Evolutionary conservation across 2,329 filamentous ascomycete species (phyloP).

Genomic region (Penicillium sp.): DNA sequence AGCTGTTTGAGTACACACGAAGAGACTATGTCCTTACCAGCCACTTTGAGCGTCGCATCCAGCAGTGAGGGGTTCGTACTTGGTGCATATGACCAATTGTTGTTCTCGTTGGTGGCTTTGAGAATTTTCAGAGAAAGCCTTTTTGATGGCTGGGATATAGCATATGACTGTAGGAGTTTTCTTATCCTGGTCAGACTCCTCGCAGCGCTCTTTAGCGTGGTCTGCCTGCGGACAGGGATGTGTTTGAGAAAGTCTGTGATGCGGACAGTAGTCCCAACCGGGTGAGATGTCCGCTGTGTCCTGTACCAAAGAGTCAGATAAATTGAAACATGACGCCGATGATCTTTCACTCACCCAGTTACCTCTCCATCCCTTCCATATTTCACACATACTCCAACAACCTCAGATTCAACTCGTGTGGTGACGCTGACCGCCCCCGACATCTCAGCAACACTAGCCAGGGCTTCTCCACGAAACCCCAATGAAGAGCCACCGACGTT

Average conservation of each 20-base stretch:
- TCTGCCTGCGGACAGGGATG: constrained; percentile 62
- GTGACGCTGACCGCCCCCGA: constrained; percentile 54
- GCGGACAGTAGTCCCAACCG: constrained; percentile 62
- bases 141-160: constrained; percentile 58
- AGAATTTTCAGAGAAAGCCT: constrained; percentile 58
- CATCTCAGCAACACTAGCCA: constrained; percentile 63
- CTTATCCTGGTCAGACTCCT: constrained; percentile 56
- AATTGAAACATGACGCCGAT: background rate
- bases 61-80: constrained; percentile 48
- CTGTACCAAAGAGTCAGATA: constrained; percentile 16
- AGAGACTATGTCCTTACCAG: constrained; percentile 55
- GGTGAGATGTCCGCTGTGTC: constrained; percentile 51
- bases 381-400: constrained; percentile 53
- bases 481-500: constrained; percentile 58
- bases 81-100: constrained; percentile 63
- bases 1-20: constrained; percentile 46
- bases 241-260: constrained; percentile 58
- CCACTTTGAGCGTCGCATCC: constrained; percentile 58
- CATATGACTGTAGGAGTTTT: constrained; percentile 59
- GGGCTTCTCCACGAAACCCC: constrained; percentile 66
- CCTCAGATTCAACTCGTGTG: constrained; percentile 60
- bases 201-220: constrained; percentile 51
- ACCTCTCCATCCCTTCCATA: constrained; percentile 55
- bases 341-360: constrained; percentile 36
- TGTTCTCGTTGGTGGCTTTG: constrained; percentile 61